Base-by-base conservation (phyloP, 179 eudicot species). In the Monotropa hypopitys region DNA sequence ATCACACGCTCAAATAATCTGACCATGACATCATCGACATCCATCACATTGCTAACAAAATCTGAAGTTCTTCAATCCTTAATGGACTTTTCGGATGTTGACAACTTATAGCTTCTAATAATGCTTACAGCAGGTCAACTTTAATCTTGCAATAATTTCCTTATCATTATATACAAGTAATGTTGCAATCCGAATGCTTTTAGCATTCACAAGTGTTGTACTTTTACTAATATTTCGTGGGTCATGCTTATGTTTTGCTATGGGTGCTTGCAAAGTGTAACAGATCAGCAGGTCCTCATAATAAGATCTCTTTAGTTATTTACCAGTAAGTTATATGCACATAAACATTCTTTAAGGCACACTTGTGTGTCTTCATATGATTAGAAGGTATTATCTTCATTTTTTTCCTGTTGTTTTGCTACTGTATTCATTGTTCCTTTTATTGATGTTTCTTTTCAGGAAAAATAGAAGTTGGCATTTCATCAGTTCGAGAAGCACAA, bases 391-490 rank as follows among this genome's bases (percentile, higher is more conserved):
- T 33, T 53, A 26, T 21, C 23, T 45, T 72, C 3, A 68, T 26
- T 26, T 0, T n/a, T 28, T 28, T 20, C 23, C n/a, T 35, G 15
- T 45, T 75, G n/a, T n/a, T 38, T 69, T 59, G 46, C 33, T 18
- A 6, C 47, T 47, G 28, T 74, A n/a, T n/a, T 56, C 49, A 47
- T 4, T 5, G 6, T 32, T 63, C 15, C 76, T 15, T 74, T 62
- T 43, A 16, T 43, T 69, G 21, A 57, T 54, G 20, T 13, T 38
- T 35, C 30, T 62, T 65, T 66, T 32, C 79, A 84, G 84, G 85
- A 70, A 72, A 82, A 72, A 51, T 71, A 76, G 81, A 84, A 76
- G 82, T 18, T 68, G 72, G 62, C 40, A 54, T 74, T 59, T 85
- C 76, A 15, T 69, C 84, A 75, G 30, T 53, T 53, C 57, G 70